phyloP scores from a whole-genome alignment of 768 basidiomycete species.

The Rhizopogon salebrosus region DNA sequence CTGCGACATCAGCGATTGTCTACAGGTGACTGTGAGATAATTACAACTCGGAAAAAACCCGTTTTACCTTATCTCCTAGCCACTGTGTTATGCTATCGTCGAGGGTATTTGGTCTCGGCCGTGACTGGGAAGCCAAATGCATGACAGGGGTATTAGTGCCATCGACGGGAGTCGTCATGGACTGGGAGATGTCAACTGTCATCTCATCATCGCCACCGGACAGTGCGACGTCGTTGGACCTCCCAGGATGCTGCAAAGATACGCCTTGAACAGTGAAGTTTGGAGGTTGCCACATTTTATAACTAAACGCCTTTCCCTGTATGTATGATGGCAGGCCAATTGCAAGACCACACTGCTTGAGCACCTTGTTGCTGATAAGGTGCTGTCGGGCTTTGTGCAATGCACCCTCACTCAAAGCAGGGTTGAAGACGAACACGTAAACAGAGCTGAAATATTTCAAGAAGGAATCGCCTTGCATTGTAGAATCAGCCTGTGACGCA shows the following conservation, averaged over 20 bases:
- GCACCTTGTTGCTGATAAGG: constrained; percentile 70
- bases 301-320: constrained; percentile 63
- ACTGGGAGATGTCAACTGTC: neutral
- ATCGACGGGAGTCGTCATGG: neutral
- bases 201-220: neutral
- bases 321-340: constrained; percentile 69
- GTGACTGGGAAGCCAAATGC: neutral
- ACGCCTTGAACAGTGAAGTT: constrained; percentile 26
- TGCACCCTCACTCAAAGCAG: constrained; percentile 57
- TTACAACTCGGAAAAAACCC: neutral
- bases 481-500: neutral
- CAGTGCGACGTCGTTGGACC: neutral
- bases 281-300: constrained; percentile 63
- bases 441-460: constrained; percentile 74
- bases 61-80: constrained; percentile 72
- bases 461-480: constrained; percentile 65
- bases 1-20: constrained; percentile 81
- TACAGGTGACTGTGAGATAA: constrained; percentile 24
- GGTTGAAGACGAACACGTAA: constrained; percentile 69
- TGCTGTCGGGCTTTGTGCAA: constrained; percentile 62
- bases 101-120: constrained; percentile 34
- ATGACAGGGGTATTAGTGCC: too few species aligned
- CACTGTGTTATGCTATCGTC: constrained; percentile 44
- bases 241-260: neutral
- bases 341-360: constrained; percentile 50